Evolutionary conservation across 257 asterid species (phyloP), one percentile per base, ranked within the genome.

Genomic region (Ocimum tenuiflorum): DNA sequence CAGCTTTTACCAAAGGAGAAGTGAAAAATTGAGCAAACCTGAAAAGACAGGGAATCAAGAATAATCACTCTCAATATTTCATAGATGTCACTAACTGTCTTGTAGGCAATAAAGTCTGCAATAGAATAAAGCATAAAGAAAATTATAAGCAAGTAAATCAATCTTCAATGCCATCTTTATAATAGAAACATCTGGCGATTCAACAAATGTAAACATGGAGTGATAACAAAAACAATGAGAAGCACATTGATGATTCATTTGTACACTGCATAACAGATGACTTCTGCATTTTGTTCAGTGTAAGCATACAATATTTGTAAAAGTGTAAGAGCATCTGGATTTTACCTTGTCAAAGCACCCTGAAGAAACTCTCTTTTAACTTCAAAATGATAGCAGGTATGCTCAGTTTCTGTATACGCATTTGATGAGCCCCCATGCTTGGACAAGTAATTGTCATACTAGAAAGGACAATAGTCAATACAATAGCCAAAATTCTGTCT

Each of bases 361-460:
- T 85, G 49, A 23, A 94, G 96, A 83, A 82, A 90, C 87, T 94
- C 99, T 73, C 76, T 81, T 66, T 94, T 88, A 63, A 94, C 97
- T 56, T 94, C 99, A 82, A 94, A 94, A 77, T 94, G 95, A 81
- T 94, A 94, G 82, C 97, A 90, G 24, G 99, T 90, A 73, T 88
- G 82, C 89, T 94, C 97, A 7, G 99, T 90, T 77, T 94, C 99
- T n/a, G 99, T 94, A 78, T 88, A 90, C 13, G 97, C 99, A 81
- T 94, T 94, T 54, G 99, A 94, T n/a, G 95, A 83, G 15, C 99
- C 99, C 69, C 99, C 99, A 74, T 83, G 99, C 86, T 90, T 88
- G 65, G 99, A 90, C 88, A 94, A 80, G 86, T 80, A 94, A 85
- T 96, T 94, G 55, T 88, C 99, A 83, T 94, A 94, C 99, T 94